A percentile compares a stretch with the other conserved stretches of the same genome.
Evolutionary conservation across 202 grass and related monocot species (phyloP).

Genomic region (Panicum hallii): DNA sequence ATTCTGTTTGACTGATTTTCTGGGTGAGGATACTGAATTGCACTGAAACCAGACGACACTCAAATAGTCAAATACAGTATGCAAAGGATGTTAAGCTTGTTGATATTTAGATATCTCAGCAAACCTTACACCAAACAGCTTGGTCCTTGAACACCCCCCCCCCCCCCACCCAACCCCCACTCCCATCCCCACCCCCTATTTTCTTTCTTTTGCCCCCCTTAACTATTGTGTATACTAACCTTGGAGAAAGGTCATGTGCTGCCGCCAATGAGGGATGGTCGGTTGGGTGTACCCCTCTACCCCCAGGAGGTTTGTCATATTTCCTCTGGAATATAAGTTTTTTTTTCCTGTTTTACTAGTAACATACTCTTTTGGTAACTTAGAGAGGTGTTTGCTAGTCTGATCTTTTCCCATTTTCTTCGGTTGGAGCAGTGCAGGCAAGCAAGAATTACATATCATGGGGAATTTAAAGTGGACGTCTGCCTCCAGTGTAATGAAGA

Average conservation of each 20-base stretch:
- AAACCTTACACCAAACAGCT: background rate
- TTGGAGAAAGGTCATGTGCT: conserved; percentile 68
- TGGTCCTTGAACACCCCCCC: background rate
- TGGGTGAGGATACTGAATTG: background rate
- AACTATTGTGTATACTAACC: conserved; percentile 64
- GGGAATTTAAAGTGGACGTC: conserved; percentile 66
- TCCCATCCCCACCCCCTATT: no score
- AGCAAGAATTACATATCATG: conserved; percentile 70
- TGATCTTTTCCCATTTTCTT: conserved; percentile 34
- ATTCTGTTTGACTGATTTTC: conserved; percentile 17
- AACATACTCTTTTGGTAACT: conserved; percentile 21
- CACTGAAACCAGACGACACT: background rate
- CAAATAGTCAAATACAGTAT: background rate
- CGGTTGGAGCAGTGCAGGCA: conserved; percentile 75
- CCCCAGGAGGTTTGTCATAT: conserved; percentile 72
- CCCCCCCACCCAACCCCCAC: no score
- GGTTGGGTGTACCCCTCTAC: conserved; percentile 53
- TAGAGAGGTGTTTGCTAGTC: conserved; percentile 35
- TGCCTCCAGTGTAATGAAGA: conserved; percentile 64
- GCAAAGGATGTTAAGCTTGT: conserved; percentile 29
- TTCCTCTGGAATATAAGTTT: background rate
- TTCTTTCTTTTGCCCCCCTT: conserved; percentile 46
- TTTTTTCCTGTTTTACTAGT: conserved; percentile 16
- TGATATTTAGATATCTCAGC: conserved; percentile 18
- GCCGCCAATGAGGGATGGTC: conserved; percentile 56